phyloP scores from a whole-genome alignment of 2,329 filamentous ascomycete species.

The Fusarium coicis region DNA sequence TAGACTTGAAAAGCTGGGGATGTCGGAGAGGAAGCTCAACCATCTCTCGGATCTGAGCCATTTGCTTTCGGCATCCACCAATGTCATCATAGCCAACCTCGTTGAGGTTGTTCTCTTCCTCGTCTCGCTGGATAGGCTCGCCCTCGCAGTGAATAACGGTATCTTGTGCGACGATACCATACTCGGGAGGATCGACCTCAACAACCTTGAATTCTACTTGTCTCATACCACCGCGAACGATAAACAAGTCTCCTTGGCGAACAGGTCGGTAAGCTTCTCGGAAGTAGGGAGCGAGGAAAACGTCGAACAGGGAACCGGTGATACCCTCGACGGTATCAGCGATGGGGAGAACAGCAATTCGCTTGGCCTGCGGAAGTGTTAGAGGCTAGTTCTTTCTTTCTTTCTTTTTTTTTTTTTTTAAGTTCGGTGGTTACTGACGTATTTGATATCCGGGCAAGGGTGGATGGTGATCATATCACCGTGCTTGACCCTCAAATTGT shows the following conservation, averaged over 20 bases:
- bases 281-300: slow-evolving; percentile 99
- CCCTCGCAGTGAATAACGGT: slow-evolving; percentile 99
- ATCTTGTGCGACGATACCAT: slow-evolving; percentile 98
- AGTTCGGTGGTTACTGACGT: slow-evolving; percentile 70
- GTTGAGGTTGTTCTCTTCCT: slow-evolving; percentile 99
- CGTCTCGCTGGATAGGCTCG: slow-evolving; percentile 89
- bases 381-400: not conserved
- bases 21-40: slow-evolving; percentile 97
- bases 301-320: slow-evolving; percentile 97
- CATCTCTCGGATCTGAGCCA: slow-evolving; percentile 99
- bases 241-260: slow-evolving; percentile 97
- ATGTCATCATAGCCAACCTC: slow-evolving; percentile 99
- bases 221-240: slow-evolving; percentile 96
- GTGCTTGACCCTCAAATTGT: slow-evolving; percentile 98
- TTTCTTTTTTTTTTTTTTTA: too few relatives aligned
- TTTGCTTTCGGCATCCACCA: slow-evolving; percentile 98
- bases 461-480: slow-evolving; percentile 98
- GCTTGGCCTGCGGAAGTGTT: slow-evolving; percentile 79
- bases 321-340: slow-evolving; percentile 98
- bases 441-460: slow-evolving; percentile 99
- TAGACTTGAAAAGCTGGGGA: slow-evolving; percentile 99
- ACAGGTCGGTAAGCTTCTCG: slow-evolving; percentile 98
- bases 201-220: slow-evolving; percentile 99
- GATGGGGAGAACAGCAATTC: slow-evolving; percentile 97
- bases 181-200: slow-evolving; percentile 97